A percentile compares a stretch with the other conserved stretches of the same genome.
Conservation (phyloP, 1,284 basidiomycete species). For the Porogramme epimiltina region DNA sequence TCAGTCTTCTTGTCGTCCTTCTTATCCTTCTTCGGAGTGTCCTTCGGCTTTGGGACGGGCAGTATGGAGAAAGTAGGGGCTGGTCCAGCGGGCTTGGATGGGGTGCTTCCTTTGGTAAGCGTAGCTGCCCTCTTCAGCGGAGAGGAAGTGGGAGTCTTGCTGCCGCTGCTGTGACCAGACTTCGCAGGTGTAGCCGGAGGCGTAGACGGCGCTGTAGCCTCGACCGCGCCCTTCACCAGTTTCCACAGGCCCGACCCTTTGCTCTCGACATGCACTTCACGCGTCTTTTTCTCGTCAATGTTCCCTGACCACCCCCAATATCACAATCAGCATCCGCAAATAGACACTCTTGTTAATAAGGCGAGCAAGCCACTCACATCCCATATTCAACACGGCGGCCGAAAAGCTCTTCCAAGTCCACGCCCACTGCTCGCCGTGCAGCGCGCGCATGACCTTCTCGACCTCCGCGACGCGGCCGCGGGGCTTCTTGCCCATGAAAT, state of each 20-base stretch:
- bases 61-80: slow-evolving; percentile 7
- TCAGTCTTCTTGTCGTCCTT: slow-evolving; percentile 1
- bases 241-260: slow-evolving; percentile 56
- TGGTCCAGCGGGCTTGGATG: slow-evolving; percentile 4
- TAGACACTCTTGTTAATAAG: not conserved
- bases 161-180: slow-evolving; percentile 1
- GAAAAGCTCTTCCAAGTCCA: slow-evolving; percentile 79
- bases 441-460: slow-evolving; percentile 63
- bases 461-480: slow-evolving; percentile 60
- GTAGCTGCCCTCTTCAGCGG: slow-evolving; percentile 17
- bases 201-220: slow-evolving; percentile 34
- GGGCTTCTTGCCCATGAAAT: slow-evolving; percentile 68
- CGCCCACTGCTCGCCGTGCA: slow-evolving; percentile 67
- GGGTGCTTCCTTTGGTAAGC: slow-evolving; percentile 7
- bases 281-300: slow-evolving; percentile 53
- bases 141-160: not conserved
- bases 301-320: slow-evolving; percentile 45
- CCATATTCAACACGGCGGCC: slow-evolving; percentile 71
- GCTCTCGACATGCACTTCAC: slow-evolving; percentile 55
- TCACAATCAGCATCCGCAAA: not conserved
- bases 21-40: not conserved
- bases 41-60: not conserved
- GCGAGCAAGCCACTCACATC: slow-evolving; percentile 51
- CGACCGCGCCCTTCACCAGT: slow-evolving; percentile 38
- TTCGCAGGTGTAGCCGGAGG: not conserved